Evolutionary conservation across 192 early-diverging fungal genomes (phyloP).

Genomic region (Mortierella hygrophila): DNA sequence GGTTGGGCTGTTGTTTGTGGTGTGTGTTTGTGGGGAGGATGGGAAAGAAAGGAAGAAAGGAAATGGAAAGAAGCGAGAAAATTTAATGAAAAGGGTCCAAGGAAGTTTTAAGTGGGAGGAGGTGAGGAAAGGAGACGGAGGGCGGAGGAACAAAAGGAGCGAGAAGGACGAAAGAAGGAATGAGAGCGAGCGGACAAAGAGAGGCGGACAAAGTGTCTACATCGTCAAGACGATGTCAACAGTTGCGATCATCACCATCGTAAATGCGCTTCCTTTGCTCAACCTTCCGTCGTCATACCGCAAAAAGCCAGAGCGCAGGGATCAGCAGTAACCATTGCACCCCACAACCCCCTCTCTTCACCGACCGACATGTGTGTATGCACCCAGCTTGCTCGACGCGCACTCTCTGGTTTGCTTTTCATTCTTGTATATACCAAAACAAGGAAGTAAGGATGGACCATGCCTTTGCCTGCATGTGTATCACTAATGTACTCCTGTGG

Average conservation of each 20-base stretch:
- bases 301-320: background rate
- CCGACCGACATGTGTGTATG: background rate
- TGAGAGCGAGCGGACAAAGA: background rate
- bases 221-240: too few species aligned
- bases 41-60: background rate
- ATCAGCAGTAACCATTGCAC: background rate
- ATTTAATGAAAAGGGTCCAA: background rate
- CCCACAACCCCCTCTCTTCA: background rate
- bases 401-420: background rate
- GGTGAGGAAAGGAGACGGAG: too few species aligned
- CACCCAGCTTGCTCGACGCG: background rate
- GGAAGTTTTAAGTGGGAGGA: background rate
- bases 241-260: background rate
- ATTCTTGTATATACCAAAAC: too few species aligned
- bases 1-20: background rate
- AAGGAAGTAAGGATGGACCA: too few species aligned
- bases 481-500: background rate
- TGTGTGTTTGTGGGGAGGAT: background rate
- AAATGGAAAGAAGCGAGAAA: background rate
- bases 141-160: background rate
- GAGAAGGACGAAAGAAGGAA: background rate
- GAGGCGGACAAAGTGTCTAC: background rate
- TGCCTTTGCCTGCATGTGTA: background rate
- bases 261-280: background rate
- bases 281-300: background rate